Evolutionary conservation across 2,329 filamentous ascomycete genomes (phyloP).

Genomic region (Juglanconis juglandina): DNA sequence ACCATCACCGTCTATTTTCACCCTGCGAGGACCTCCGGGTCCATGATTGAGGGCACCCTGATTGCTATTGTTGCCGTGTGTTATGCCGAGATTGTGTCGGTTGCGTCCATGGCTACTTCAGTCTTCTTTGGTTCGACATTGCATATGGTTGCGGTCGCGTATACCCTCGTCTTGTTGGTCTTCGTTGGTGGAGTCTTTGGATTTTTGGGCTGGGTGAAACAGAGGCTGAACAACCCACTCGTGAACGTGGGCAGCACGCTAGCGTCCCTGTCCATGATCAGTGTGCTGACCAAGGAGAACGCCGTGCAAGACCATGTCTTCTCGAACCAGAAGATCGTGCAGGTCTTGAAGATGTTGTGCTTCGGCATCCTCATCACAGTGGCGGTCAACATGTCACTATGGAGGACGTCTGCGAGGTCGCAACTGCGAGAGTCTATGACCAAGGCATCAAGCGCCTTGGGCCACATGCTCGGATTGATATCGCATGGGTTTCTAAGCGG

Average conservation of each 20-base stretch:
- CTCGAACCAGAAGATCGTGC: constrained; percentile 74
- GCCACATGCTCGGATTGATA: constrained; percentile 77
- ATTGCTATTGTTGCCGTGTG: constrained; percentile 74
- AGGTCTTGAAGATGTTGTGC: constrained; percentile 80
- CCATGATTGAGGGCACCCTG: constrained; percentile 81
- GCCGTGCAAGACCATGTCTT: constrained; percentile 79
- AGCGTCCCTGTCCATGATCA: constrained; percentile 84
- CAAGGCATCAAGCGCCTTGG: constrained; percentile 69
- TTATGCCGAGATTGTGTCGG: constrained; percentile 72
- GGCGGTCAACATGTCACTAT: constrained; percentile 72
- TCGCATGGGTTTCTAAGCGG: constrained; percentile 81
- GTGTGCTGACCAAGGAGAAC: constrained; percentile 86
- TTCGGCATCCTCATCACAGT: constrained; percentile 71
- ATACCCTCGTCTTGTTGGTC: constrained; percentile 73
- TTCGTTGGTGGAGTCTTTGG: constrained; percentile 86
- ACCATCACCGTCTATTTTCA: constrained; percentile 96
- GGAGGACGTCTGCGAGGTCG: constrained; percentile 72
- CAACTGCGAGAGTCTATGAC: constrained; percentile 72
- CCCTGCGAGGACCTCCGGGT: constrained; percentile 78
- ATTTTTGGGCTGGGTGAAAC: constrained; percentile 84
- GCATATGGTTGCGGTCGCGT: constrained; percentile 66
- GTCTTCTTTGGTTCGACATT: constrained; percentile 70
- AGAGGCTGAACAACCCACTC: constrained; percentile 71
- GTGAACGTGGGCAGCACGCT: constrained; percentile 84
- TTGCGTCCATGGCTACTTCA: constrained; percentile 85